Conservation (phyloP, 2,329 filamentous ascomycete genomes). For the Cladosporium sp. region DNA sequence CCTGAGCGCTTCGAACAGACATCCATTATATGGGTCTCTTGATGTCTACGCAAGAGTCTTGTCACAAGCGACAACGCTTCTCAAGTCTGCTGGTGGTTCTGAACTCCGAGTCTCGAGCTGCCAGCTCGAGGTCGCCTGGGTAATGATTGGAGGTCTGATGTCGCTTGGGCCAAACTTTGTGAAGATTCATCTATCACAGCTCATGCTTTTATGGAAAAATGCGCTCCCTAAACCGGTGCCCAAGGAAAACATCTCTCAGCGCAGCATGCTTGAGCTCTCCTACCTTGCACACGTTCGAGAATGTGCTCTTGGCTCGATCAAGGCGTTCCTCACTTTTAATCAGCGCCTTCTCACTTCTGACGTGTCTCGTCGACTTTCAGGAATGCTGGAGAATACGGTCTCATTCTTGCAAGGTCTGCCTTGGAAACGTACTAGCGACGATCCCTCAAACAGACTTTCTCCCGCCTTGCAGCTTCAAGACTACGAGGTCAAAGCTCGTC, state of each 20-base stretch:
- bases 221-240: slow-evolving; percentile 90
- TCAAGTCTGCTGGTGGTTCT: slow-evolving; percentile 88
- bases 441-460: slow-evolving; percentile 76
- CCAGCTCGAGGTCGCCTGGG: slow-evolving; percentile 97
- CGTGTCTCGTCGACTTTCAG: slow-evolving; percentile 85
- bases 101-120: slow-evolving; percentile 88
- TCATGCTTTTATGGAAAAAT: slow-evolving; percentile 95
- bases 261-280: slow-evolving; percentile 81
- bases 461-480: slow-evolving; percentile 86
- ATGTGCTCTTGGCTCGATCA: slow-evolving; percentile 84
- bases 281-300: slow-evolving; percentile 93
- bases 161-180: slow-evolving; percentile 95
- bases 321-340: slow-evolving; percentile 92
- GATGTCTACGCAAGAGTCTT: slow-evolving; percentile 92
- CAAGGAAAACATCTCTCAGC: slow-evolving; percentile 80
- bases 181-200: slow-evolving; percentile 93
- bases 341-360: slow-evolving; percentile 86
- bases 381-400: slow-evolving; percentile 93
- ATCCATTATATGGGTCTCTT: slow-evolving; percentile 89
- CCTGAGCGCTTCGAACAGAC: slow-evolving; percentile 80
- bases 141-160: slow-evolving; percentile 93
- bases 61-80: slow-evolving; percentile 81
- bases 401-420: slow-evolving; percentile 84
- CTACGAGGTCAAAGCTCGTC: slow-evolving; percentile 85
- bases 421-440: slow-evolving; percentile 77